Evolutionary conservation across 768 basidiomycete species (phyloP), one percentile per base, ranked within the genome.

Genomic region (Leccinum arenicola): DNA sequence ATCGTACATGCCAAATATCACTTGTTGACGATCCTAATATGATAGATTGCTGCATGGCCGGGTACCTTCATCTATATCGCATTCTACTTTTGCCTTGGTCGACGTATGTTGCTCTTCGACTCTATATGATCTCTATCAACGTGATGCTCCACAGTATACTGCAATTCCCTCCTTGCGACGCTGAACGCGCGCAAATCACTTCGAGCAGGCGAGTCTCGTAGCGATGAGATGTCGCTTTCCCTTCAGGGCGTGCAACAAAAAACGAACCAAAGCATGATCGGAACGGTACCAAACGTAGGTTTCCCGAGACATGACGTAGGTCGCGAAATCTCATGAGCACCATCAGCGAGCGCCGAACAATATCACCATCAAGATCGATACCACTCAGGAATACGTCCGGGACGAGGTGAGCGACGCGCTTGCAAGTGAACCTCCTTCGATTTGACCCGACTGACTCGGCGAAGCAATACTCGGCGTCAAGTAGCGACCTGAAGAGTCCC

Each of bases 311-410:
- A 6, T 15, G 6, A 7, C 6, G 15, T 12, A 15, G 17, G n/a
- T 29, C 14, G 51, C 17, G 2, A 40, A 4, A 40, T 36, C 61
- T 57, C 21, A 6, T 27, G 25, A 5, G 40, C 21, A 6, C 31
- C 33, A 5, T 56, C 50, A 72, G 69, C 67, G 64, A 2, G 1
- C 47, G 59, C 77, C 78, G 36, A 79, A 81, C 52, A 82, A 83
- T 59, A 84, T 87, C 60, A 83, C 85, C 40, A 86, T 87, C 73
- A 85, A 84, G 70, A 85, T 87, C 54, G 84, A 87, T 67, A 85
- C 85, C 4, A 84, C 79, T 25, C 81, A 84, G 51, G 85, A 86
- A 59, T 79, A 76, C 23, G 72, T 76, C 50, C 78, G 76, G 43
- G 83, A 84, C 58, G 72, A 73, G 62, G 73, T 74, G 15, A 54